phyloP scores from a whole-genome alignment of 1,139 yeast genomes.

The Geotrichum reessii region DNA sequence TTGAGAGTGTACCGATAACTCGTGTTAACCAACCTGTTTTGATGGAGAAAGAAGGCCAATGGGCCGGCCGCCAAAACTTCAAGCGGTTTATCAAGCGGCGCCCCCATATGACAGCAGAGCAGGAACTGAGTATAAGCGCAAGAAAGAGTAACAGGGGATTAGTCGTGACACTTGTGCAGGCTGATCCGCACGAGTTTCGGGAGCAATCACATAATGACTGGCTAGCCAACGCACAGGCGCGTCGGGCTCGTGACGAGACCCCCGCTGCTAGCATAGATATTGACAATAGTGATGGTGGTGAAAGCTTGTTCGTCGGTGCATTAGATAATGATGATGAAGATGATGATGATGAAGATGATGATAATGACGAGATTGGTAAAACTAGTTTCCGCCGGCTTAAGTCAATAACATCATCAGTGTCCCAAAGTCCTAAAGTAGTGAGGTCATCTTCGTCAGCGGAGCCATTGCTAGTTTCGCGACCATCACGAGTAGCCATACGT shows the following conservation, averaged over 20 bases:
- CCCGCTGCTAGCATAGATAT: background rate
- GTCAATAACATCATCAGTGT: background rate
- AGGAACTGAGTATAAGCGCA: too few relatives aligned
- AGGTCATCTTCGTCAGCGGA: background rate
- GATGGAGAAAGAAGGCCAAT: background rate
- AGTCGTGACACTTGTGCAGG: slow-evolving; percentile 8
- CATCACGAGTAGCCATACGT: background rate
- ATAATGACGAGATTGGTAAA: slow-evolving; percentile 5
- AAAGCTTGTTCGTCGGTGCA: slow-evolving; percentile 5
- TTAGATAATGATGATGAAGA: background rate
- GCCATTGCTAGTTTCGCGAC: background rate
- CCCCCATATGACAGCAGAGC: background rate
- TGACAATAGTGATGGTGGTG: background rate
- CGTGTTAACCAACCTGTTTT: background rate
- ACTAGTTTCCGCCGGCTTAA: slow-evolving; percentile 1
- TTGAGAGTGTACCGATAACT: slow-evolving; percentile 1
- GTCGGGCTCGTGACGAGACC: background rate
- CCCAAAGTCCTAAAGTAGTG: background rate
- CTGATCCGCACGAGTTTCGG: slow-evolving; percentile 7
- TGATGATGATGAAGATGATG: background rate
- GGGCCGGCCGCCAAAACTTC: slow-evolving; percentile 15
- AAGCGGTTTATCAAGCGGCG: slow-evolving; percentile 3
- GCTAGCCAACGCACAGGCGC: background rate
- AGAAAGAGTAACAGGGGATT: background rate
- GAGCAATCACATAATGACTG: slow-evolving; percentile 11